A percentile compares a stretch with the other conserved stretches of the same genome.
Conservation (phyloP, 2,329 filamentous ascomycete species). For the Trichoderma sp. region DNA sequence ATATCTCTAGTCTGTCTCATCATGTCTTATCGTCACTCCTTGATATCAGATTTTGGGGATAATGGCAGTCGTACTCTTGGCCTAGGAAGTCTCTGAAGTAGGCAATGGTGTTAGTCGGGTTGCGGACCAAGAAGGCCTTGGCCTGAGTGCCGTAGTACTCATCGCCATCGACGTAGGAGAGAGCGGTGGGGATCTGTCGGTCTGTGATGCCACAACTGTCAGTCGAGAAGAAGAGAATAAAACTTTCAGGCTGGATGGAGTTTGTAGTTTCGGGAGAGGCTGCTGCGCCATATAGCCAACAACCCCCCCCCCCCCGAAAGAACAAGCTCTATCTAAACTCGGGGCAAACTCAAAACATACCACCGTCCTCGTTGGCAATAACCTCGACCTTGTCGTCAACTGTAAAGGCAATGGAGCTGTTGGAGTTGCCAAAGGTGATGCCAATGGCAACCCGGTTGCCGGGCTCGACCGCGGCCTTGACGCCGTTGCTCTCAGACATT, state of each 20-base stretch:
- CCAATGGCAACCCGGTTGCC: slow-evolving; percentile 75
- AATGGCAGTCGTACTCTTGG: slow-evolving; percentile 66
- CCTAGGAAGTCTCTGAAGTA: slow-evolving; percentile 96
- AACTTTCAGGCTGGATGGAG: background rate
- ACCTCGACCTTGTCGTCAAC: slow-evolving; percentile 94
- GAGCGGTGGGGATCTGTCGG: slow-evolving; percentile 90
- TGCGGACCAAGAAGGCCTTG: slow-evolving; percentile 89
- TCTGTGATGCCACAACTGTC: slow-evolving; percentile 51
- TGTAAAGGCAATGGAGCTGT: slow-evolving; percentile 94
- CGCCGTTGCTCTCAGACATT: slow-evolving; percentile 49
- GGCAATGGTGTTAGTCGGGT: slow-evolving; percentile 87
- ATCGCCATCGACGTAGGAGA: slow-evolving; percentile 94
- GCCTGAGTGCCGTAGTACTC: slow-evolving; percentile 96
- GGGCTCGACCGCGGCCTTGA: slow-evolving; percentile 49
- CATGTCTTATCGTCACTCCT: background rate
- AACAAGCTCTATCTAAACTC: background rate
- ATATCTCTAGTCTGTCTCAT: background rate
- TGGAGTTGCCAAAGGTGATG: slow-evolving; percentile 96
- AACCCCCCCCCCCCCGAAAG: background rate
- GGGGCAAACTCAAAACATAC: slow-evolving; percentile 47
- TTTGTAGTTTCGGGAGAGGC: background rate
- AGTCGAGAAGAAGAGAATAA: background rate
- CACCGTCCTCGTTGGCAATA: slow-evolving; percentile 98
- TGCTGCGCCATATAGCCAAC: background rate
- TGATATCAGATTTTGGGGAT: background rate